These are phyloP conservation scores for Neohortaea acidophila DNA, from an alignment of 495 filamentous ascomycete species.

Conservation along the genomic window DNA sequence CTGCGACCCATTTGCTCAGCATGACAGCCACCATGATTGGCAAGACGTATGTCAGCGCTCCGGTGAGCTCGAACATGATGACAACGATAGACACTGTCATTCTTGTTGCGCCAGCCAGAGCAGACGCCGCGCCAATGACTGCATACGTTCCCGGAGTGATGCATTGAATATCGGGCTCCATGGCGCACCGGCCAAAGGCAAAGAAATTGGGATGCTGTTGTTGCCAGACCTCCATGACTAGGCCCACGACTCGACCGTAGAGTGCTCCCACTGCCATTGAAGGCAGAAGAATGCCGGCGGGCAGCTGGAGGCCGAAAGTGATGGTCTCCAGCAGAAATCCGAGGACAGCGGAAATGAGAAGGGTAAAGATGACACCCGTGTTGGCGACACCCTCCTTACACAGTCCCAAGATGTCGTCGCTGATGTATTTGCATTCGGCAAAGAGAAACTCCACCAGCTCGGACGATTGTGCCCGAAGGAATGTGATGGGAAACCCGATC, in stretches of 20 bases:
- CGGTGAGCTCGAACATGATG: conserved; percentile 98
- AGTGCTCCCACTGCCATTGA: conserved; percentile 95
- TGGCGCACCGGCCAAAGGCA: conserved; percentile 53
- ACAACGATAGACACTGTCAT: conserved; percentile 97
- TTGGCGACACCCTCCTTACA: conserved; percentile 63
- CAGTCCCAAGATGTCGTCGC: conserved; percentile 72
- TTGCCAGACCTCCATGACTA: conserved; percentile 81
- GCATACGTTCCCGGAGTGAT: conserved; percentile 91
- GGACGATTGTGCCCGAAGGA: conserved; percentile 76
- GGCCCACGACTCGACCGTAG: conserved; percentile 79
- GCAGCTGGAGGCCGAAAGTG: conserved; percentile 93
- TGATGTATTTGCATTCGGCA: conserved; percentile 64
- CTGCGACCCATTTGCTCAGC: conserved; percentile 95
- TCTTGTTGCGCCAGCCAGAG: conserved; percentile 87
- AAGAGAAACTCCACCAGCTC: conserved; percentile 88
- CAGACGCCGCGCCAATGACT: conserved; percentile 91
- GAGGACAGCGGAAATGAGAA: conserved; percentile 63
- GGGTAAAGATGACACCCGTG: conserved; percentile 57
- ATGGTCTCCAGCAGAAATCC: conserved; percentile 75
- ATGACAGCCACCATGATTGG: conserved; percentile 99
- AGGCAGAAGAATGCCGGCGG: conserved; percentile 88
- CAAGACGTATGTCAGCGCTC: conserved; percentile 87
- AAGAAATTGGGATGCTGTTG: conserved; percentile 58
- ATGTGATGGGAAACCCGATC: conserved; percentile 86
- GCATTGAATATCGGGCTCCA: conserved; percentile 70